phyloP scores from a whole-genome alignment of 331 rosid species.

The Spiraea crenata region DNA sequence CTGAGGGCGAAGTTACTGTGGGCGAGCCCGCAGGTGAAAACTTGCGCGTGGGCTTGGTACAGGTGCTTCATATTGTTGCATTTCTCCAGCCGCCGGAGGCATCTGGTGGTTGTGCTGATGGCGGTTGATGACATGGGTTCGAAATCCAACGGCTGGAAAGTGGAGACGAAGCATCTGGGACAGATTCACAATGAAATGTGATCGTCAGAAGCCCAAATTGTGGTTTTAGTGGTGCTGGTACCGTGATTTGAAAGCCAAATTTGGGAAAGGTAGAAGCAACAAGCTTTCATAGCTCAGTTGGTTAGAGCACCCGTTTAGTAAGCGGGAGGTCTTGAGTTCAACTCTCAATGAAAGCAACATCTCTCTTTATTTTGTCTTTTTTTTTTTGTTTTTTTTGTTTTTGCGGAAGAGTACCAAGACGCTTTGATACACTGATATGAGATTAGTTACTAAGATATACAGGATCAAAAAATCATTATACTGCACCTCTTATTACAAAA shows the following conservation, averaged over 20 bases:
- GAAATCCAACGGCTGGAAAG: background rate
- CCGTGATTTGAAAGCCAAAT: too few species aligned
- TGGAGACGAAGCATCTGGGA: background rate
- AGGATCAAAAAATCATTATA: too few species aligned
- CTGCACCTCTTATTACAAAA: too few species aligned
- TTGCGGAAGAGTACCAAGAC: background rate
- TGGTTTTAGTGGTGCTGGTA: too few species aligned
- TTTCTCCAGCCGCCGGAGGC: constrained; percentile 46
- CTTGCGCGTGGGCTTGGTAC: constrained; percentile 66
- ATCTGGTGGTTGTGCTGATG: constrained; percentile 36
- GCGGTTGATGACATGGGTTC: constrained; percentile 37
- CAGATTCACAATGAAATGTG: too few species aligned
- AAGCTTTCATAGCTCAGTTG: constrained; percentile 76
- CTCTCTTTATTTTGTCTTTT: background rate
- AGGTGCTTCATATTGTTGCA: constrained; percentile 63
- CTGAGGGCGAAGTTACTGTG: constrained; percentile 49
- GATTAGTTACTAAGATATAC: too few species aligned
- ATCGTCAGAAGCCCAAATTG: too few species aligned
- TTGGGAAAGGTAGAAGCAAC: rapidly evolving
- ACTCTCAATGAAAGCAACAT: constrained; percentile 78
- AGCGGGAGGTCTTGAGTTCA: constrained; percentile 98
- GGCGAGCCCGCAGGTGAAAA: constrained; percentile 53
- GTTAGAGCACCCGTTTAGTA: constrained; percentile 96
- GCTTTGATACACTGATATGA: too few species aligned
- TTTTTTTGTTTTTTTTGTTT: background rate